Evolutionary conservation across 352 stramenopile genomes (phyloP), one percentile per base, ranked within the genome.

Genomic region (Globisporangium megalacanthum): DNA sequence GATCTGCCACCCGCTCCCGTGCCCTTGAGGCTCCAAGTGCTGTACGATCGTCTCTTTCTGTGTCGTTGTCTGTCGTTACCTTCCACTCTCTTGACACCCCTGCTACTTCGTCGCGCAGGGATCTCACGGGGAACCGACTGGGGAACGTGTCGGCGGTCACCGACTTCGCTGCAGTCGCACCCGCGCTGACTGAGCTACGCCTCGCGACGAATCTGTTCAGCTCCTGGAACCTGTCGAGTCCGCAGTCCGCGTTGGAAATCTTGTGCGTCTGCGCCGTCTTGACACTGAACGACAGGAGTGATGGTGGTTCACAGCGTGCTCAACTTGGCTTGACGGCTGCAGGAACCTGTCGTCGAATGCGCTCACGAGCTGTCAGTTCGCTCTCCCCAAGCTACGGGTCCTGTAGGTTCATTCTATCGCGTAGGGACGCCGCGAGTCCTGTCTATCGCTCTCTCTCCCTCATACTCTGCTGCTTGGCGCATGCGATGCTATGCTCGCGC

Each of bases 281-380:
- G 25, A 29, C 25, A 4, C 25, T 1, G 25, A 29, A 29, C 25
- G 25, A 29, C 25, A 29, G 25, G 25, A 29, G 25, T 4, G 25
- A 1, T 29, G 25, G 25, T 29, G 25, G 25, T 29, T 29, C 25
- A 29, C 4, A 29, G 1, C 25, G 25, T 29, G 25, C 25, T 29
- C 25, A 29, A 29, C 25, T 29, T 29, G 25, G 4, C 25, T 29
- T 29, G 25, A 29, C 25, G 25, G 6, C 6, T 29, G 33, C 17
- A 70, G 64, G 14, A 56, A 70, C 37, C 20, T 70, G 15, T 70
- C 64, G n/a, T 65, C 53, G 15, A 70, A 70, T 37, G 49, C 17
- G n/a, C 46, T 70, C 8, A 20, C 51, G 50, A 35, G 41, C 14
- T 70, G 64, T 22, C 31, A 64, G 6, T 42, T 61, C 9, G 36